These are phyloP conservation scores for Boletus reticulatus DNA, from an alignment of 768 basidiomycete genomes.

Conservation along the genomic window DNA sequence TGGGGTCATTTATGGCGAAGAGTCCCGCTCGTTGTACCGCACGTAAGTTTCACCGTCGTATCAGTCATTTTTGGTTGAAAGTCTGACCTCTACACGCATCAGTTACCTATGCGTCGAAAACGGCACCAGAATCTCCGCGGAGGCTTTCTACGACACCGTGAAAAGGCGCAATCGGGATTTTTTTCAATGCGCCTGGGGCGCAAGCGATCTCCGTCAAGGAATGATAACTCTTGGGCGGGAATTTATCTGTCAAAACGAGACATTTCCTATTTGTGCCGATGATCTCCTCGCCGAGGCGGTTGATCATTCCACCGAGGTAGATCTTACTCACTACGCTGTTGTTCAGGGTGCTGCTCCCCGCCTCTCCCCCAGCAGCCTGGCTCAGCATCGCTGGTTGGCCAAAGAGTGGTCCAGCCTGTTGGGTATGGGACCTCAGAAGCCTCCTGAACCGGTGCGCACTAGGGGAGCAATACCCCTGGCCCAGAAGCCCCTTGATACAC, in stretches of 20 bases:
- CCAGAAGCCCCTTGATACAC: neutral
- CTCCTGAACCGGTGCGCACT: neutral
- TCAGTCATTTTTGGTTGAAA: neutral
- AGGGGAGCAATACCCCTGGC: neutral
- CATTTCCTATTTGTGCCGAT: neutral
- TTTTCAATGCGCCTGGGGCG: neutral
- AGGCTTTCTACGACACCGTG: neutral
- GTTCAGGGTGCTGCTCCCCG: neutral
- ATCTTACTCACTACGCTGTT: neutral
- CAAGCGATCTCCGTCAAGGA: neutral
- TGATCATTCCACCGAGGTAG: conserved; percentile 5
- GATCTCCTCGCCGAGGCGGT: neutral
- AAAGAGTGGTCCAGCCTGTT: neutral
- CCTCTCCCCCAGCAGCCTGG: neutral
- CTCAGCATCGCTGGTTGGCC: conserved; percentile 2
- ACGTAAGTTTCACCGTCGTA: neutral
- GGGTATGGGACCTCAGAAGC: neutral
- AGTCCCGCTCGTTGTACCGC: neutral
- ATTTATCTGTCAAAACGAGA: neutral
- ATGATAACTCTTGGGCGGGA: neutral
- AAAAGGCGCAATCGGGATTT: neutral
- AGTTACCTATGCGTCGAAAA: neutral
- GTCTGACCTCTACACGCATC: no score
- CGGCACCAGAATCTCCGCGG: accelerated
- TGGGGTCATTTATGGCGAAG: neutral